These are phyloP conservation scores for Pistacia atlantica DNA, from an alignment of 345 rosid species.

Conservation along the genomic window DNA sequence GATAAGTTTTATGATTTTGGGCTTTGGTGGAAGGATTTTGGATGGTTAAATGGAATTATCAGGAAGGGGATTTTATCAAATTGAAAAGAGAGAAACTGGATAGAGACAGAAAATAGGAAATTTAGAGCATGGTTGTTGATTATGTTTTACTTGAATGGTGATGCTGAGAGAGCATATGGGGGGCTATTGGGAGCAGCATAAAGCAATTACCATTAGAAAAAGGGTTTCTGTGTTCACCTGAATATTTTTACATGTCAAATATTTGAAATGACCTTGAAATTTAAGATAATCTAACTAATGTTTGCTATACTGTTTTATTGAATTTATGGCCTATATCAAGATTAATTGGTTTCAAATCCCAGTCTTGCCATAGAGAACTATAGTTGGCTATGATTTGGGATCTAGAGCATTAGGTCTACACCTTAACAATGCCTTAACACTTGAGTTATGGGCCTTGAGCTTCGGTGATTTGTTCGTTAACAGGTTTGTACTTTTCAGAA, in stretches of 20 bases:
- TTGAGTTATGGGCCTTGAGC: too few relatives aligned
- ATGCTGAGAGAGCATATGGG: background rate
- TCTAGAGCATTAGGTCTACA: too few relatives aligned
- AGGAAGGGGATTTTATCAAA: background rate
- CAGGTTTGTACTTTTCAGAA: too few relatives aligned
- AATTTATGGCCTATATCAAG: background rate
- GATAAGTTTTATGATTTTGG: too few relatives aligned
- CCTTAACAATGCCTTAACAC: too few relatives aligned
- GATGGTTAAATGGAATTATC: background rate
- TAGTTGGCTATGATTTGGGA: too few relatives aligned
- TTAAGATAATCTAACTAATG: too few relatives aligned
- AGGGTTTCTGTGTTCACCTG: background rate
- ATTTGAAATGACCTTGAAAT: too few relatives aligned
- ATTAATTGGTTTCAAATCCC: background rate
- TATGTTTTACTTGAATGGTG: background rate
- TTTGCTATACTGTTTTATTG: background rate
- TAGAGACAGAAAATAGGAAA: background rate
- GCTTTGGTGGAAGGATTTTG: background rate
- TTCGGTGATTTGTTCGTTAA: too few relatives aligned
- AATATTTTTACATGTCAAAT: background rate
- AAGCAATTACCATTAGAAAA: too few relatives aligned
- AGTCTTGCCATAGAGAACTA: too few relatives aligned
- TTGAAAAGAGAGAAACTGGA: background rate
- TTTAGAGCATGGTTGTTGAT: background rate
- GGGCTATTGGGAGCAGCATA: background rate